A percentile compares a stretch with the other conserved stretches of the same genome.
Evolutionary conservation across 805 yeast genomes (phyloP).

Genomic region (Kazachstania martiniae): DNA sequence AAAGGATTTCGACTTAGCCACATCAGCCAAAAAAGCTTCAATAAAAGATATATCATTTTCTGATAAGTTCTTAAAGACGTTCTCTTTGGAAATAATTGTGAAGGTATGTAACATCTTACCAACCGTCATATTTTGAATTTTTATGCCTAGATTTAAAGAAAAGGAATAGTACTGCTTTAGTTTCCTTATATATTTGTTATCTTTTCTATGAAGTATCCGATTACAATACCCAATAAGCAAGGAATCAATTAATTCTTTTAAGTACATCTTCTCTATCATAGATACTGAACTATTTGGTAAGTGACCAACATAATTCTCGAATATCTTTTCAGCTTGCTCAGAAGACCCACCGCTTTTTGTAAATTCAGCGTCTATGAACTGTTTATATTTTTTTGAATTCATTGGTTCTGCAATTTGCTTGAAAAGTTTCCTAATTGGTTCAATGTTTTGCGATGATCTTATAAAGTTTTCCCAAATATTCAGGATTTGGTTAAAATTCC

Average conservation of each 20-base stretch:
- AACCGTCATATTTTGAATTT: too few species aligned
- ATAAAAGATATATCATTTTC: too few species aligned
- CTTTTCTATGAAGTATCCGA: too few species aligned
- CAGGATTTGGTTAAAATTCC: conserved; percentile 8
- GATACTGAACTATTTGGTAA: not conserved
- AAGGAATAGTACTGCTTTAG: too few species aligned
- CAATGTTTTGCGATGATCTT: conserved; percentile 12
- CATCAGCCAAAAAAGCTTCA: too few species aligned
- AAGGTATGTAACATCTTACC: too few species aligned
- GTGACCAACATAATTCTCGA: conserved; percentile 11
- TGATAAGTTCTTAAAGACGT: too few species aligned
- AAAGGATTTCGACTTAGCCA: too few species aligned
- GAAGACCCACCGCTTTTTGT: conserved; percentile 13
- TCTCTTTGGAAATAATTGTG: too few species aligned
- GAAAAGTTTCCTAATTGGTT: conserved; percentile 12
- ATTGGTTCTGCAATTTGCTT: conserved; percentile 13
- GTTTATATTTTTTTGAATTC: conserved; percentile 13
- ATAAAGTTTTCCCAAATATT: conserved; percentile 14
- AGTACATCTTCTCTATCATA: not conserved
- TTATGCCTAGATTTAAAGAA: too few species aligned
- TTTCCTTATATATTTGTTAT: too few species aligned
- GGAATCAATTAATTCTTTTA: not conserved
- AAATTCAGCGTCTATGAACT: conserved; percentile 20
- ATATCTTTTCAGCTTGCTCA: conserved; percentile 15
- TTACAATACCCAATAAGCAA: not conserved